These are phyloP conservation scores for Amphibolis antarctica DNA, from an alignment of 106 monocot genomes.

Conservation along the genomic window DNA sequence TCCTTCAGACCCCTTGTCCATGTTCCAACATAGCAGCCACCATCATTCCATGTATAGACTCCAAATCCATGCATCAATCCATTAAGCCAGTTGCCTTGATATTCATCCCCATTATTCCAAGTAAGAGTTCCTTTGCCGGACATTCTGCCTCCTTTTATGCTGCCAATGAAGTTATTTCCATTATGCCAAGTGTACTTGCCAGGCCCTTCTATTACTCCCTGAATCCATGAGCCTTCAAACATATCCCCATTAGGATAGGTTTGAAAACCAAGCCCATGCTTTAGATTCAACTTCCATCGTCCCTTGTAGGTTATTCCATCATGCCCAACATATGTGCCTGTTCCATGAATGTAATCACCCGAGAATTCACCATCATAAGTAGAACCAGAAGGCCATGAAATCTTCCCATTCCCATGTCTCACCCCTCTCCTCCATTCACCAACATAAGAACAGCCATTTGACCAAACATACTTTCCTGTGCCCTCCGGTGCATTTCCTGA, in stretches of 20 bases:
- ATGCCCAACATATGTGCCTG: conserved; percentile 40
- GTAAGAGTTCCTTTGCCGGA: conserved; percentile 78
- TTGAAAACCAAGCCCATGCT: conserved; percentile 74
- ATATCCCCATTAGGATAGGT: conserved; percentile 74
- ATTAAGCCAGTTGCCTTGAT: conserved; percentile 85
- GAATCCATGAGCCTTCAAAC: conserved; percentile 96
- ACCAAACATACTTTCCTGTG: conserved; percentile 69
- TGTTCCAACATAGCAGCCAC: conserved; percentile 82
- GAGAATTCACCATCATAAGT: conserved; percentile 85
- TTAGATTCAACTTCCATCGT: conserved; percentile 79
- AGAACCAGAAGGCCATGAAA: conserved; percentile 64
- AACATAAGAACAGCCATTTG: conserved; percentile 70
- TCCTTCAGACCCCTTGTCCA: conserved; percentile 97
- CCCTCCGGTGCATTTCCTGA: conserved; percentile 57
- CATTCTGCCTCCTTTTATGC: conserved; percentile 88
- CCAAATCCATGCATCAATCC: conserved; percentile 94
- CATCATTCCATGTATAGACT: conserved; percentile 79
- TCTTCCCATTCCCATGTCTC: conserved; percentile 90
- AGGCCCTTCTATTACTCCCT: conserved; percentile 73
- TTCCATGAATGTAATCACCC: conserved; percentile 82
- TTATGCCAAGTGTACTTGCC: conserved; percentile 89
- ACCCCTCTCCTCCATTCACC: conserved; percentile 92
- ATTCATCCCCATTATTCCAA: conserved; percentile 81
- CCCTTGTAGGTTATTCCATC: conserved; percentile 66
- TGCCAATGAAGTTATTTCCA: conserved; percentile 59